Conservation (phyloP, 1,139 yeast genomes). For the Candida albicans region DNA sequence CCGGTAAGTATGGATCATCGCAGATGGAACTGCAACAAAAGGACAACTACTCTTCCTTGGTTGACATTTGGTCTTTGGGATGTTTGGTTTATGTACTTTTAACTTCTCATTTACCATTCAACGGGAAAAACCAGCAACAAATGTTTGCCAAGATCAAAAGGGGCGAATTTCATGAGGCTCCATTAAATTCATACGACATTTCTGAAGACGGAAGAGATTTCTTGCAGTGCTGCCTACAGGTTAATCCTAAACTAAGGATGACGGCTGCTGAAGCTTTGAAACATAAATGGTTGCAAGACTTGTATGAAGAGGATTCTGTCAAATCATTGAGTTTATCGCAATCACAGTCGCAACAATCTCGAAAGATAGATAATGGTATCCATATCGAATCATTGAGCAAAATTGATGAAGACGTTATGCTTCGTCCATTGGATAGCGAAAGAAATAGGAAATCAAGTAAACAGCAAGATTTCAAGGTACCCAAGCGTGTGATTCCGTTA, state of each 20-base stretch:
- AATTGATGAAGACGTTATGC: conserved; percentile 47
- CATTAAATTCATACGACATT: conserved; percentile 66
- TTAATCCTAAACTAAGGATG: conserved; percentile 68
- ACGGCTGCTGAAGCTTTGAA: conserved; percentile 70
- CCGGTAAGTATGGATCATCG: conserved; percentile 57
- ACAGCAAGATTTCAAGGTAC: conserved; percentile 41
- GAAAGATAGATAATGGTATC: conserved; percentile 51
- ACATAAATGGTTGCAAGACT: conserved; percentile 62
- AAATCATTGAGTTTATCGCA: conserved; percentile 64
- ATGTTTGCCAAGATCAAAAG: conserved; percentile 70
- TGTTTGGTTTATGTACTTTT: conserved; percentile 86
- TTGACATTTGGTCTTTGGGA: conserved; percentile 91
- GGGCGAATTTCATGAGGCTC: conserved; percentile 81
- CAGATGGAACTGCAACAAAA: conserved; percentile 17
- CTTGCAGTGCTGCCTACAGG: conserved; percentile 65
- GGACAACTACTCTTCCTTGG: conserved; percentile 71
- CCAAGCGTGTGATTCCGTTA: conserved; percentile 43
- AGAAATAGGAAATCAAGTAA: conserved; percentile 21
- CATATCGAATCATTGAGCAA: conserved; percentile 43
- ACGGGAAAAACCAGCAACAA: conserved; percentile 87
- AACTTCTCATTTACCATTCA: conserved; percentile 91
- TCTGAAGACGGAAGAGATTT: conserved; percentile 69
- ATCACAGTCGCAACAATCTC: conserved; percentile 64
- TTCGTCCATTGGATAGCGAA: conserved; percentile 41
- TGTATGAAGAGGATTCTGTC: conserved; percentile 29